phyloP scores from a whole-genome alignment of 2,329 filamentous ascomycete species.

The Botrytis tulipae region DNA sequence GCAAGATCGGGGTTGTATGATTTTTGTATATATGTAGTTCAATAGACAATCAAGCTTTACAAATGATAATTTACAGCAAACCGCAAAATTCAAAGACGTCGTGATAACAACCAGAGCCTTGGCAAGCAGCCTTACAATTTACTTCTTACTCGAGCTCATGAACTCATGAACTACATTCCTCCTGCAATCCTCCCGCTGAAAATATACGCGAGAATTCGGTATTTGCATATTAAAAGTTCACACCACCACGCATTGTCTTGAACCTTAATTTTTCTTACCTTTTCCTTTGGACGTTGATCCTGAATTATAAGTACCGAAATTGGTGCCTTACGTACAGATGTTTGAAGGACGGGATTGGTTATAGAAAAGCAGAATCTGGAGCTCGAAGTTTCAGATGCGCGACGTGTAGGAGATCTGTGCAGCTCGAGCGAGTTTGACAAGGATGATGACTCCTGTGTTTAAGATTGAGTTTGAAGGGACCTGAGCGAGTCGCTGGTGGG shows the following conservation, averaged over 20 bases:
- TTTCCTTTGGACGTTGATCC: not conserved
- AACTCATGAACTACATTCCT: not conserved
- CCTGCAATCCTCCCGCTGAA: not conserved
- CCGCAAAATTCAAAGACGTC: not conserved
- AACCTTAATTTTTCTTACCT: not conserved
- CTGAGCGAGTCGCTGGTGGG: not conserved
- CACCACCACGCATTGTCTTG: not conserved
- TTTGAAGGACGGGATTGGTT: not conserved
- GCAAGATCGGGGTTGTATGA: not conserved
- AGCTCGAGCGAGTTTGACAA: not conserved
- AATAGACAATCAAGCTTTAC: not conserved
- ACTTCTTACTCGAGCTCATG: not conserved
- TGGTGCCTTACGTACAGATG: not conserved
- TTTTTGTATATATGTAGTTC: not conserved
- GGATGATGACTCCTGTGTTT: slow-evolving; percentile 12
- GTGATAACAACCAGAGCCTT: not conserved
- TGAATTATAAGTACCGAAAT: no score
- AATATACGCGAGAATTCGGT: not conserved
- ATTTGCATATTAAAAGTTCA: not conserved
- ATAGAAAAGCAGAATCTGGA: not conserved
- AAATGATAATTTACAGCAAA: not conserved
- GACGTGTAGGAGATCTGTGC: slow-evolving; percentile 8
- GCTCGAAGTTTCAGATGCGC: not conserved
- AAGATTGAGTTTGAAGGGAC: not conserved
- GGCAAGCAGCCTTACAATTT: not conserved